Percentiles rank a stretch among this genome's conserved stretches.
Conservation (phyloP, 768 basidiomycete genomes). For the Russula griseocarnosa region DNA sequence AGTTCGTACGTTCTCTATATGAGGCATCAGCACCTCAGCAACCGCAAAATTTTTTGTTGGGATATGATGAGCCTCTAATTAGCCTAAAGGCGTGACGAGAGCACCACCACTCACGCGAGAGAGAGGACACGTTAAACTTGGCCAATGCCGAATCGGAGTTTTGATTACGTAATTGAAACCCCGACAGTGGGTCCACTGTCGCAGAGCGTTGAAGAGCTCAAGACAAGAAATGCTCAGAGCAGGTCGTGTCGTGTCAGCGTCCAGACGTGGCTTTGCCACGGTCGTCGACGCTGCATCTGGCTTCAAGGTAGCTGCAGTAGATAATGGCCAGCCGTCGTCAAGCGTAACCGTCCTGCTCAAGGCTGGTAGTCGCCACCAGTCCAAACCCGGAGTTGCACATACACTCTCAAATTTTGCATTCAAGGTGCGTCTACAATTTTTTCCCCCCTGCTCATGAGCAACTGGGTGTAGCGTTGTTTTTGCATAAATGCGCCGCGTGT, state of each 20-base stretch:
- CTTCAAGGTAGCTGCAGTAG: conserved; percentile 74
- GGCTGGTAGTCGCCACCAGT: conserved; percentile 86
- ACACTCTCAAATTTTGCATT: conserved; percentile 97
- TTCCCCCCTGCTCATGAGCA: not conserved
- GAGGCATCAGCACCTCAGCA: too few relatives aligned
- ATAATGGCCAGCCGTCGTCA: conserved; percentile 78
- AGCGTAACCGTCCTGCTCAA: conserved; percentile 88
- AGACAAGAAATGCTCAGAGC: conserved; percentile 24
- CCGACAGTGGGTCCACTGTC: not conserved
- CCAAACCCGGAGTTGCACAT: conserved; percentile 86
- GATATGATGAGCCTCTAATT: too few relatives aligned
- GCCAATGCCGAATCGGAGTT: not conserved
- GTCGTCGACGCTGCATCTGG: conserved; percentile 75
- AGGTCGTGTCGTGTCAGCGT: conserved; percentile 19
- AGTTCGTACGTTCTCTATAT: too few relatives aligned
- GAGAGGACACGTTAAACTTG: too few relatives aligned
- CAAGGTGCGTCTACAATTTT: conserved; percentile 61
- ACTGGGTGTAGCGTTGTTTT: not conserved
- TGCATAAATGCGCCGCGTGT: not conserved
- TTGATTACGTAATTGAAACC: conserved; percentile 3
- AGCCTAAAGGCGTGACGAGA: too few relatives aligned
- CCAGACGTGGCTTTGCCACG: conserved; percentile 70
- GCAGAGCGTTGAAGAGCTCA: not conserved
- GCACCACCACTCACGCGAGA: too few relatives aligned
- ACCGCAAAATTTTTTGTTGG: too few relatives aligned